Percentiles rank a stretch among this genome's conserved stretches.
Evolutionary conservation across 140 eudicot genomes (phyloP).

Genomic region (Cichorium intybus): DNA sequence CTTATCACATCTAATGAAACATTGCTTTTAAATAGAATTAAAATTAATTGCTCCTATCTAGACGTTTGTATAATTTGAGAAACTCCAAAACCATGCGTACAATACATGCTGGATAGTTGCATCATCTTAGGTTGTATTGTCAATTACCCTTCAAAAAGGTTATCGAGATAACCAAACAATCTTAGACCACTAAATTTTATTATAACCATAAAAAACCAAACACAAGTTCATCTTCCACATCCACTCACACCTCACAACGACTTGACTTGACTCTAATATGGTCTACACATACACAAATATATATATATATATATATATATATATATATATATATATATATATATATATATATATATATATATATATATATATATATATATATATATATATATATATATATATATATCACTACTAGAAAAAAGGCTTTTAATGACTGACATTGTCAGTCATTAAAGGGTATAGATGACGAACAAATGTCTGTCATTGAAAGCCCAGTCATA

Average conservation of each 20-base stretch:
- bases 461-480: too few species aligned
- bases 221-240: neutral
- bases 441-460: too few species aligned
- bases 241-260: neutral
- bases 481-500: too few species aligned
- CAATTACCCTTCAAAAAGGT: neutral
- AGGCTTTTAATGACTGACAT: too few species aligned
- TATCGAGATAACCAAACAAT: neutral
- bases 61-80: neutral
- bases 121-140: neutral
- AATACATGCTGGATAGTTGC: neutral
- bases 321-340: neutral
- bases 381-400: neutral
- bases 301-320: neutral
- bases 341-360: neutral
- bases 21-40: too few species aligned
- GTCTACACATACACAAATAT: neutral
- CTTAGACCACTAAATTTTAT: neutral
- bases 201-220: slow-evolving; percentile 1
- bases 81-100: neutral
- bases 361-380: neutral
- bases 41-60: neutral
- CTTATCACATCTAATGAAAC: too few species aligned
- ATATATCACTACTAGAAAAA: too few species aligned
- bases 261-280: neutral